phyloP scores from a whole-genome alignment of 495 filamentous ascomycete genomes.

The Bombardia bombarda region DNA sequence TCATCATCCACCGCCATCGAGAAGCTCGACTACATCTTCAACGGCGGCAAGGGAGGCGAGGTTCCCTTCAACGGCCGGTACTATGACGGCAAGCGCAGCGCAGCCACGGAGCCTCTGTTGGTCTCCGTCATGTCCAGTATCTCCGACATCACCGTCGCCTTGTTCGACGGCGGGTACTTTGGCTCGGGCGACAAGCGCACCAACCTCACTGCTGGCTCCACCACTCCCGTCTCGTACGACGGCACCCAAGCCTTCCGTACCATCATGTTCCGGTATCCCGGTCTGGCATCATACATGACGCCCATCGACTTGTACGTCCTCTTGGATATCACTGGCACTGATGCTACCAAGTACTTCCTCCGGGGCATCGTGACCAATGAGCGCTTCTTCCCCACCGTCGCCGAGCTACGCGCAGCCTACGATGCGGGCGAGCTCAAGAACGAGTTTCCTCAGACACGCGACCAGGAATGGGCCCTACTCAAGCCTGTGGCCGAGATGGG shows the following conservation, averaged over 20 bases:
- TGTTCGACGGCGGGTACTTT: constrained; percentile 26
- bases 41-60: constrained; percentile 21
- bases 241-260: constrained; percentile 20
- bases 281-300: constrained; percentile 21
- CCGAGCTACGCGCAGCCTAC: constrained; percentile 26
- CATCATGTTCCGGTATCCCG: constrained; percentile 28
- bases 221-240: constrained; percentile 25
- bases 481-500: constrained; percentile 27
- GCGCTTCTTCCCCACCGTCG: constrained; percentile 24
- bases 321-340: constrained; percentile 30
- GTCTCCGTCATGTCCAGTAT: constrained; percentile 24
- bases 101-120: constrained; percentile 22
- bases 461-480: constrained; percentile 25
- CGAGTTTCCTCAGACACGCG: constrained; percentile 19
- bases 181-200: constrained; percentile 21
- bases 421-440: constrained; percentile 27
- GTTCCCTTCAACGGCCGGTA: constrained; percentile 29
- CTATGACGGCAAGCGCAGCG: constrained; percentile 21
- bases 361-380: constrained; percentile 29
- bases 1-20: constrained; percentile 25
- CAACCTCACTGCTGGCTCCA: constrained; percentile 16
- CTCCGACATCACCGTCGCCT: constrained; percentile 26
- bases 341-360: constrained; percentile 25
- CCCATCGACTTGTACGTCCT: constrained; percentile 32
- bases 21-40: constrained; percentile 40